Base-by-base conservation (phyloP, 192 early-diverging fungal genomes). In the Coemansia sp. region DNA sequence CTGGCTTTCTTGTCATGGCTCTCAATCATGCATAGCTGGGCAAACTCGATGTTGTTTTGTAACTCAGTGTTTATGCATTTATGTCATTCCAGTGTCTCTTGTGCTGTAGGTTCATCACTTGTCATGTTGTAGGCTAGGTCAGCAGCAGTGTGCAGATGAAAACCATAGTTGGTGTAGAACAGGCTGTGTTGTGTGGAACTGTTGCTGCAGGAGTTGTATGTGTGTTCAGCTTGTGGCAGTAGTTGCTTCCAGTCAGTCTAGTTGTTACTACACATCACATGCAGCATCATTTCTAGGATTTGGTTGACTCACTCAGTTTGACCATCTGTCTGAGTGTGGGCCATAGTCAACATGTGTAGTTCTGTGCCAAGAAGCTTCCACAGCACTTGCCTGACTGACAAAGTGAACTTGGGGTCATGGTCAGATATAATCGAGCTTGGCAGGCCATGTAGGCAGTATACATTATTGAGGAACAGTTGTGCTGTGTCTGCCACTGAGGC, bases 341-440 rank as follows among this genome's bases (percentile, higher is more conserved):
- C 73, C n/a, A 77, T 74, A 3, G 84, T 84, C 0, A 85, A 77
- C 65, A 86, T 62, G 27, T 53, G 46, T 36, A 69, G 57, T 24
- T 75, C 64, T 29, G 78, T 77, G 7, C 64, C 59, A 16, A 86
- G 48, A 4, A 63, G 40, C 16, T 24, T 1, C 4, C 60, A 63
- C 10, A 88, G 37, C 6, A n/a, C 45, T 2, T 6, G 45, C 45
- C 45, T n/a, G 56, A 86, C 85, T 2, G 24, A n/a, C 7, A 79
- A 78, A 0, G 73, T 77, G 53, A 88, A 89, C 3, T 53, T 59
- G 3, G 75, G 62, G 35, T 80, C 84, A 6, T 80, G 64, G 62
- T 89, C 84, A 0, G 83, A 84, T 1, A 87, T 63, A 50, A 86
- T 79, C 17, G 68, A 67, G 10, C 67, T 35, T 1, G 86, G 86